Evolutionary conservation across 768 basidiomycete genomes (phyloP), one percentile per base, ranked within the genome.

Genomic region (Mrakia hoshinonis): DNA sequence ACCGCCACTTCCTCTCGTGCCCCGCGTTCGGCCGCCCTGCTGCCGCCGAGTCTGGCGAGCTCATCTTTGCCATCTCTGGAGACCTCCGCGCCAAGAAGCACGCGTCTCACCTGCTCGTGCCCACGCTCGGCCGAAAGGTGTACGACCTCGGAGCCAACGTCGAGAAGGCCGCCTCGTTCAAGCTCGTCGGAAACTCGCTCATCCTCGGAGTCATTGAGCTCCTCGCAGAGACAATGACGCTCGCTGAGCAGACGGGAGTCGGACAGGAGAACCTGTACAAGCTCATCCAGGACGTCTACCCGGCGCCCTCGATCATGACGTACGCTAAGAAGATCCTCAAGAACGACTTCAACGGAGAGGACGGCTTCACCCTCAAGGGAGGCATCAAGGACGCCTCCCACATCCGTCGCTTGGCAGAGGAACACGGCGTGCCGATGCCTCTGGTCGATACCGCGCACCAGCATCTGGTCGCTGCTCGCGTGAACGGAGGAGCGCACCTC

Each of bases 141-240:
- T 80, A 82, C 76, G 92, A 94, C 78, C 83, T 95, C 13, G 92
- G 92, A 31, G 87, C 85, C 31, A 91, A 94, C 78, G 83, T 93
- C 39, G 90, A 92, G 81, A 88, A 90, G 80, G 91, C 89, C 84
- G 62, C 68, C 15, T 52, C 73, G 20, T 69, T 80, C 77, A 79
- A 79, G 78, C 78, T 76, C 75, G 76, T 77, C 31, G 75, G 75
- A 31, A 76, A 76, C 69, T 63, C 70, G n/a, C 67, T 76, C 69
- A 73, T 73, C 52, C 48, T 74, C 39, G 72, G 74, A 22, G 39
- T 79, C 34, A 81, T 92, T 51, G 92, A 93, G 77, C 81, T 93
- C 12, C 81, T 94, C 15, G 86, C 88, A 0, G 92, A 94, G 80
- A 82, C 85, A n/a, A 86, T 89, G 76, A 93, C 92, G 1, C 85